Evolutionary conservation across 2,329 filamentous ascomycete species (phyloP).

Genomic region (Diaporthe vexans): DNA sequence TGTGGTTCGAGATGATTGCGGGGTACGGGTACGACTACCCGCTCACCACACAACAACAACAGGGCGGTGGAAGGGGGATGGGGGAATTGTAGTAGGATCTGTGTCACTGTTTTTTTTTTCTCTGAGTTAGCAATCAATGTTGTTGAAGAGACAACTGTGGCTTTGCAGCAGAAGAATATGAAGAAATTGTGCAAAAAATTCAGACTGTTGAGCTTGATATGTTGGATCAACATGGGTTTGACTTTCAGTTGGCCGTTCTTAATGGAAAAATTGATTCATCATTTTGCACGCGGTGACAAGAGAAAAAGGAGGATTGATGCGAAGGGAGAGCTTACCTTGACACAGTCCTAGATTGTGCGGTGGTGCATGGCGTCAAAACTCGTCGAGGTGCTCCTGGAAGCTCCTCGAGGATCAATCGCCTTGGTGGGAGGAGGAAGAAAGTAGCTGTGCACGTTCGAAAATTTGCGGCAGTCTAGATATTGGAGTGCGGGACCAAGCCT

Average conservation of each 20-base stretch:
- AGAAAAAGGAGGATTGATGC: not conserved
- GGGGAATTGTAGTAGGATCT: no score
- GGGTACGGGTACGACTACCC: not conserved
- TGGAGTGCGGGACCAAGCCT: not conserved
- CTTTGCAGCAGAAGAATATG: no score
- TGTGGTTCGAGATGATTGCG: conserved; percentile 49
- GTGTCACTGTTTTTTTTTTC: conserved; percentile 25
- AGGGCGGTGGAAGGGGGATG: not conserved
- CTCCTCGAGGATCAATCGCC: not conserved
- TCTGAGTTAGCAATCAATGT: conserved; percentile 26
- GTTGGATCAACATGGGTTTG: conserved; percentile 46
- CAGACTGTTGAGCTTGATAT: conserved; percentile 77
- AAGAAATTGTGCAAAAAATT: conserved; percentile 50
- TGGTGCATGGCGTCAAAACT: not conserved
- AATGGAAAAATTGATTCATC: conserved; percentile 44
- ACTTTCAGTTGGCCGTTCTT: conserved; percentile 47
- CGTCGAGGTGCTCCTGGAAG: not conserved
- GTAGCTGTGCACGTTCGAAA: not conserved
- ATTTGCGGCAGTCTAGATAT: not conserved
- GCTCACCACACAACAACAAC: no score
- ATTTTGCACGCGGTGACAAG: conserved; percentile 38
- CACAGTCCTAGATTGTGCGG: not conserved
- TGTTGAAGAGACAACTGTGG: not conserved
- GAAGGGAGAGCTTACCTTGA: conserved; percentile 27
- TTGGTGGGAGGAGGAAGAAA: not conserved